Base-by-base conservation (phyloP, 306 rosid genomes). In the Prunus armeniaca region DNA sequence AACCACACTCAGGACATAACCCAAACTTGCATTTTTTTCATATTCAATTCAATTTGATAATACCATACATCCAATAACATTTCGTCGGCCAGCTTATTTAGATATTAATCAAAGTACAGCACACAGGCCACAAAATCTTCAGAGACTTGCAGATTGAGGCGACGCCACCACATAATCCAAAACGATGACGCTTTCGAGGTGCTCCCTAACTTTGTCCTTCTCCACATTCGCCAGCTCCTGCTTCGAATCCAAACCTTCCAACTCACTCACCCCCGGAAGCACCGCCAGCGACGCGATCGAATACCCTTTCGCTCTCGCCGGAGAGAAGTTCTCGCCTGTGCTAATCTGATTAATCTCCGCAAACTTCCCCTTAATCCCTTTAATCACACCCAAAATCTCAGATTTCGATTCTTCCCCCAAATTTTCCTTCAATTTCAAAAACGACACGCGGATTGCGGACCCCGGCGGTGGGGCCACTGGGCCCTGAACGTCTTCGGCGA, bases 271-370 rank as follows among this genome's bases (percentile, higher is more conserved):
- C 56, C 89, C 91, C 0, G 87, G 81, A 45, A 87, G 87, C 45
- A 95, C 83, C 19, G 91, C 96, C 2, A 90, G 73, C 0, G 97
- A 92, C 4, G 97, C 98, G 28, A 95, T 82, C 24, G 97, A 88
- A 55, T 71, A 95, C 24, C 97, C 99, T 68, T 95, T 95, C 5
- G 97, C 97, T 47, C 99, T 92, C 1, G 78, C 93, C 32, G 97
- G 97, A 2, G 99, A 95, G 85, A 89, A 90, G 79, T 95, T 95
- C 69, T 92, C 96, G 1, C 97, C 97, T 12, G 3, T 72, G 11
- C 82, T 86, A 18, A 90, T 67, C 81, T 95, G 89, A 30, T n/a
- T 69, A 65, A 92, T 86, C 60, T 75, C 82, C 2, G 81, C 74
- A 41, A 92, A 89, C n/a, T 52, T 87, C 12, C 84, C 81, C 27